These are phyloP conservation scores for Calendula officinalis DNA, from an alignment of 129 eudicot genomes.

Conservation along the genomic window DNA sequence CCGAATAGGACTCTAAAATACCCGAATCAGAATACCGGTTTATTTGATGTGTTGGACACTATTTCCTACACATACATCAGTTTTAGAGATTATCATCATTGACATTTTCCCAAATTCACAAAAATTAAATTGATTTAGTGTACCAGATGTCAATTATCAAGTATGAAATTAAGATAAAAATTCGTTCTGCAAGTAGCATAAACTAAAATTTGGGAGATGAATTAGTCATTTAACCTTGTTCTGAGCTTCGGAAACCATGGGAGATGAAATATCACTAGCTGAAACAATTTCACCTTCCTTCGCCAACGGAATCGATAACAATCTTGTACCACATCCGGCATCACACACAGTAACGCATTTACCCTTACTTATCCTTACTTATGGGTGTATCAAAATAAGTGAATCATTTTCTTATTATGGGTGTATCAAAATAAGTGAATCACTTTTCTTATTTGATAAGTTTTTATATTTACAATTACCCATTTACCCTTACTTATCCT, in stretches of 20 bases:
- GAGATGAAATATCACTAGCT: constrained; percentile 93
- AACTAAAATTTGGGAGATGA: too few relatives aligned
- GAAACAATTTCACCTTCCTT: constrained; percentile 78
- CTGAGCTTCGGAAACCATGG: constrained; percentile 96
- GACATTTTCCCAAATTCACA: neutral
- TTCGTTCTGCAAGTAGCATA: neutral
- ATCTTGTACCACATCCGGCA: constrained; percentile 97
- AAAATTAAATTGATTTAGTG: neutral
- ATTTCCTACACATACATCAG: too few relatives aligned
- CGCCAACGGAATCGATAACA: constrained; percentile 76
- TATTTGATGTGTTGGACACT: too few relatives aligned
- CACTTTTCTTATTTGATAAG: too few relatives aligned
- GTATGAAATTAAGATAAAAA: neutral
- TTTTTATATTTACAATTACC: too few relatives aligned
- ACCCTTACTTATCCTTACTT: too few relatives aligned
- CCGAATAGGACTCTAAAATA: too few relatives aligned
- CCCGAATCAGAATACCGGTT: too few relatives aligned
- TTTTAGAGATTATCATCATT: neutral
- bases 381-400: too few relatives aligned
- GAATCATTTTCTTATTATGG: too few relatives aligned
- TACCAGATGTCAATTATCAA: neutral
- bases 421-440: too few relatives aligned
- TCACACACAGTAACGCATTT: constrained; percentile 91
- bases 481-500: too few relatives aligned
- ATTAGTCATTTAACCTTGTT: constrained; percentile 38